Evolutionary conservation across 768 basidiomycete genomes (phyloP), one percentile per base, ranked within the genome.

Genomic region (Royoungia palumana): DNA sequence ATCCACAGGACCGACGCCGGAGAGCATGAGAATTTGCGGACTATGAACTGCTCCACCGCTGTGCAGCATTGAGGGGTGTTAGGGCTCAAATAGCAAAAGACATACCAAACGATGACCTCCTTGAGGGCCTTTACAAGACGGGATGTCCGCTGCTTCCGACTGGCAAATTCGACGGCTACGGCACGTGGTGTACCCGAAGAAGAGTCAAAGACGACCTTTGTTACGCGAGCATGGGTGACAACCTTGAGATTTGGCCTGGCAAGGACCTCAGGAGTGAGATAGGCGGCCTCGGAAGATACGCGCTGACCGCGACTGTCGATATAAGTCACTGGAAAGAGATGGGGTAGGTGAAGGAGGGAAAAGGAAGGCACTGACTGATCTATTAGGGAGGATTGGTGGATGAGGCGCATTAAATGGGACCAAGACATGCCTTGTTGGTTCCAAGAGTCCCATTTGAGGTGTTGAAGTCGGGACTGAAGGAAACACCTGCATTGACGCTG

Each of bases 1-100:
- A 1, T 71, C 70, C 2, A 75, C 73, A 30, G 88, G 86, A 3
- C 90, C 91, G 40, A 94, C 70, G 11, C 91, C 91, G 16, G 86
- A 88, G 16, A 88, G 73, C 75, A 86, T 75, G 13, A 88, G 72
- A 43, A 87, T 76, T 71, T 86, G 67, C 4, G 85, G 85, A 6
- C 82, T 76, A 54, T 87, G 82, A 7, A 87, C 63, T 3, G 83
- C 75, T 0, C 83, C 83, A 25, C 76, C 82, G 12, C 83, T 85
- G 27, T 35, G 40, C 11, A 28, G 17, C 0, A 17, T 36, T 56
- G 35, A 45, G 17, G 12, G 9, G 37, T 13, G 14, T 13, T 11
- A 17, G 2, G 13, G 4, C 20, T 27, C 16, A 11, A 24, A 2
- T 12, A 11, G 13, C 0, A 10, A 45, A 35, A 5, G 39, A 47